Percentiles rank a stretch among this genome's conserved stretches.
These are phyloP conservation scores for Lentinula sp. DNA, from an alignment of 768 basidiomycete genomes.

Conservation along the genomic window DNA sequence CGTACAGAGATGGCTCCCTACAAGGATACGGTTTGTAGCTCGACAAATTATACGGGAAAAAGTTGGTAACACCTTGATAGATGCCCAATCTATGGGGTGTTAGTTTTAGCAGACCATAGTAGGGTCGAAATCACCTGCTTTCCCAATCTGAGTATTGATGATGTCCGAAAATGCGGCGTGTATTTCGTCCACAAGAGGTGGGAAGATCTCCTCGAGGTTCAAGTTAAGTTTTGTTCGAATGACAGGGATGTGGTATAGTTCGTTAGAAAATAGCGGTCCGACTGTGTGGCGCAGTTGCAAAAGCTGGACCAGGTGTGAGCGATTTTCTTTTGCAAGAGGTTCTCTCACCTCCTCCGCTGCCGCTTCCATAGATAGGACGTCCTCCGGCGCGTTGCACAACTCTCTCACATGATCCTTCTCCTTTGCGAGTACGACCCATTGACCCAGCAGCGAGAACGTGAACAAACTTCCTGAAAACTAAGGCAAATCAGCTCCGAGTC, in stretches of 20 bases:
- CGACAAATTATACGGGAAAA: constrained; percentile 27
- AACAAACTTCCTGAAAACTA: constrained; percentile 10
- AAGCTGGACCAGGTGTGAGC: constrained; percentile 15
- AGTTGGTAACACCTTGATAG: constrained; percentile 19
- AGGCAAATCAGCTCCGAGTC: neutral
- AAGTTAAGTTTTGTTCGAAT: constrained; percentile 25
- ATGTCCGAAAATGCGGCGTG: constrained; percentile 21
- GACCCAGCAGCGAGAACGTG: constrained; percentile 9
- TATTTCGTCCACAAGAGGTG: constrained; percentile 27
- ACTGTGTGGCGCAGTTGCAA: constrained; percentile 32
- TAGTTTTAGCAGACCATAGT: too few relatives aligned
- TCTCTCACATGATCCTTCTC: constrained; percentile 9
- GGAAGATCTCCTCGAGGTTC: constrained; percentile 25
- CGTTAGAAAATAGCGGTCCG: constrained; percentile 23
- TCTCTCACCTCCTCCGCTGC: constrained; percentile 12
- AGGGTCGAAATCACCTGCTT: neutral
- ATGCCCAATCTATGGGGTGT: constrained; percentile 20
- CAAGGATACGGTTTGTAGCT: constrained; percentile 34
- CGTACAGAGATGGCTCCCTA: constrained; percentile 31
- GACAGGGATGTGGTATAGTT: constrained; percentile 29
- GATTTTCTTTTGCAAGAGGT: neutral
- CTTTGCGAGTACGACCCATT: constrained; percentile 10
- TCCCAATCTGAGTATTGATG: constrained; percentile 10
- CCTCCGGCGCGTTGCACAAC: constrained; percentile 10
- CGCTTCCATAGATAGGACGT: constrained; percentile 12